Evolutionary conservation across 2,329 filamentous ascomycete genomes (phyloP), one percentile per base, ranked within the genome.

Genomic region (Capronia americana): DNA sequence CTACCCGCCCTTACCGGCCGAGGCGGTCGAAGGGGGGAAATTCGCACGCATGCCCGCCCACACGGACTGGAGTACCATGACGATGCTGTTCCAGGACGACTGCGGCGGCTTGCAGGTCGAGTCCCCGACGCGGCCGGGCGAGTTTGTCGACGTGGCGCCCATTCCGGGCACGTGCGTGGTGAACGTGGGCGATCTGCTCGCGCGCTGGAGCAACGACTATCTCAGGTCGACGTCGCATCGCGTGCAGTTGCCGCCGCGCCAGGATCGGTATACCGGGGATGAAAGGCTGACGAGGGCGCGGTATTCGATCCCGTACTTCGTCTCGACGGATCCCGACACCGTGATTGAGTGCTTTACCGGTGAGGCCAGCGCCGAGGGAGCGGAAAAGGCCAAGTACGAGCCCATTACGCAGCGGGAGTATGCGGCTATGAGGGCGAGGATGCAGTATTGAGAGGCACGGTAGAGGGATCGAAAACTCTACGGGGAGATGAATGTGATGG

Each of bases 231-330:
- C 83, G 2, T 78, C 83, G 10, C 85, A 87, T 71, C 82, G 84
- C 2, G 85, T 87, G 2, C 79, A 78, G 1, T 70, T 83, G 3
- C 83, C 84, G 14, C 79, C 79, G 1, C 70, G 77, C 0, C 71
- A 75, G 10, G 76, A 81, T 66, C 75, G 79, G 20, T 79, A 74
- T 64, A 77, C 74, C 53, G 80, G 77, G 1, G 72, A 73, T 1
- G 73, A 79, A 14, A 73, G 77, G 3, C 81, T 85, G 77, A 85
- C 83, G 2, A 76, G 77, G 34, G 79, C 81, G 23, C 77, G 86
- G 14, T 88, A 86, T 68, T 88, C 86, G 8, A 88, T 88, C 60
- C 85, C 86, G 0, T 88, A 87, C 71, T 88, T 88, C 63, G 78
- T 87, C 34, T 76, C 78, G 5, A 83, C 85, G 0, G 82, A 86